Conservation (phyloP, 179 eudicot species). For the Camellia oleifera region DNA sequence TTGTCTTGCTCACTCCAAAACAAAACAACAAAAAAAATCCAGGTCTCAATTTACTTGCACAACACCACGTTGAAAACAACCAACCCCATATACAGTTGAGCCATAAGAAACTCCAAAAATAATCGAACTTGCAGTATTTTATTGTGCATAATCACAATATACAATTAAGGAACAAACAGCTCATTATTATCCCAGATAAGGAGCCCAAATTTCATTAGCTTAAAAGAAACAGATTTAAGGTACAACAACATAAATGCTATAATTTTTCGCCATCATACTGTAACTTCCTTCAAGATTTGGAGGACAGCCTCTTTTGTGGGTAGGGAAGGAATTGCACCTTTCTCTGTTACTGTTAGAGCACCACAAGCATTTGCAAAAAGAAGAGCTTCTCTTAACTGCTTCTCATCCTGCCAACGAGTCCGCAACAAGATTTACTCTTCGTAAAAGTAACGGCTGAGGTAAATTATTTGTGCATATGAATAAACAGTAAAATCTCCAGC, state of each 20-base stretch:
- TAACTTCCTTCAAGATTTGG: conserved; percentile 17
- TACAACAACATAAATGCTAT: neutral
- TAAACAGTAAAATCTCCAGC: neutral
- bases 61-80: no score
- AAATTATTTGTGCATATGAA: neutral
- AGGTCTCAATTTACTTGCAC: no score
- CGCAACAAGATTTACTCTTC: neutral
- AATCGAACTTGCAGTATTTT: neutral
- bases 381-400: conserved; percentile 54
- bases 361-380: conserved; percentile 79
- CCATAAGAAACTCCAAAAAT: no score
- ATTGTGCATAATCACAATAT: neutral
- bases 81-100: no score
- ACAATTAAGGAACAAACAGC: neutral
- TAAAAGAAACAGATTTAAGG: neutral
- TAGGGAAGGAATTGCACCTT: conserved; percentile 82
- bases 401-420: conserved; percentile 54
- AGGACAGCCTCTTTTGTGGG: conserved; percentile 57
- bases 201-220: conserved; percentile 8
- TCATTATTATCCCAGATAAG: neutral
- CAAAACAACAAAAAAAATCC: no score
- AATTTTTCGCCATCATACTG: conserved; percentile 9
- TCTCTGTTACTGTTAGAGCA: conserved; percentile 63
- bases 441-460: neutral
- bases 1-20: no score